Conservation (phyloP, 352 stramenopile genomes). For the Phytophthora syringae region DNA sequence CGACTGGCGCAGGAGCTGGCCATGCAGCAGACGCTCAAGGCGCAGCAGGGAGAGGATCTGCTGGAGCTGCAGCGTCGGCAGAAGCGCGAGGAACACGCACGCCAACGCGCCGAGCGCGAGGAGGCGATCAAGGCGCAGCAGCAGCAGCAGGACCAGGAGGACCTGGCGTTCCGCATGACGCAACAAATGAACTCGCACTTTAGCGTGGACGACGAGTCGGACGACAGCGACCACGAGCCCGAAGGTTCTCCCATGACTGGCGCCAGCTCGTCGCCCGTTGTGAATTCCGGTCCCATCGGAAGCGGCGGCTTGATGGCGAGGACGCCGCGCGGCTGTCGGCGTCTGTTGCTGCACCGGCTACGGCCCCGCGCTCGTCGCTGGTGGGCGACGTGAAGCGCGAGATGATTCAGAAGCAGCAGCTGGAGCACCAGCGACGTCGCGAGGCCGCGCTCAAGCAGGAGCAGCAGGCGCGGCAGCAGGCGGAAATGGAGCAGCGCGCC, state of each 20-base stretch:
- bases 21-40: conserved; percentile 35
- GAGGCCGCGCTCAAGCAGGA: conserved; percentile 67
- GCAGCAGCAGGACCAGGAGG: conserved; percentile 45
- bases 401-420: conserved; percentile 70
- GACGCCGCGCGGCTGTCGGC: conserved; percentile 1
- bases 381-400: conserved; percentile 75
- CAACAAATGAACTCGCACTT: conserved; percentile 46
- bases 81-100: conserved; percentile 78
- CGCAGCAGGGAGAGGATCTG: conserved; percentile 45
- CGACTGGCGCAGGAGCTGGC: conserved; percentile 37
- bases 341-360: conserved; percentile 3
- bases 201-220: conserved; percentile 43
- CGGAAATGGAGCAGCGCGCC: conserved; percentile 39
- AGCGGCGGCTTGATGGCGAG: conserved; percentile 13
- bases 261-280: conserved; percentile 7
- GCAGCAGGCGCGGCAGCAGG: conserved; percentile 40
- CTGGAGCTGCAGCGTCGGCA: conserved; percentile 70
- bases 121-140: conserved; percentile 40
- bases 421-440: conserved; percentile 64
- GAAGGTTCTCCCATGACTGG: conserved; percentile 25
- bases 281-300: conserved; percentile 19
- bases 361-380: conserved; percentile 57
- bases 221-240: conserved; percentile 37
- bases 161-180: conserved; percentile 48
- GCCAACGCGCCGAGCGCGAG: conserved; percentile 54